phyloP scores from a whole-genome alignment of 768 basidiomycete genomes.

The Leccinum variicolor region DNA sequence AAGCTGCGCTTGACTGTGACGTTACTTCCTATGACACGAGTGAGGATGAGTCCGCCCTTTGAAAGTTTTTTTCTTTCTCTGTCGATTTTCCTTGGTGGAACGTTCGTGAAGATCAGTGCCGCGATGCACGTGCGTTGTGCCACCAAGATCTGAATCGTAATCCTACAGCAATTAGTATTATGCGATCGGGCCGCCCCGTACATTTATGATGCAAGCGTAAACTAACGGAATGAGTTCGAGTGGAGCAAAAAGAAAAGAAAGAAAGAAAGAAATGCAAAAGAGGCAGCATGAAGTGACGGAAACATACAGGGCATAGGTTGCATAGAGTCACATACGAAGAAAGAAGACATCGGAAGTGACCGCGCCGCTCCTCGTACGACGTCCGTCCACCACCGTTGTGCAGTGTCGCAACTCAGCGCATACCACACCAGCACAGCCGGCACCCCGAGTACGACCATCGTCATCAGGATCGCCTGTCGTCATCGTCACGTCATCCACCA shows the following conservation, averaged over 20 bases:
- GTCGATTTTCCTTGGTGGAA: not conserved
- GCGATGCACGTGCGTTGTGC: not conserved
- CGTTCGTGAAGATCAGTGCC: not conserved
- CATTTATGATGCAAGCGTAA: not conserved
- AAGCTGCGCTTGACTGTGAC: too few species aligned
- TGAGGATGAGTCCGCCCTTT: too few species aligned
- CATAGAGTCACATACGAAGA: not conserved
- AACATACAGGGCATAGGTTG: conserved; percentile 2
- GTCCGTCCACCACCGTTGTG: conserved; percentile 13
- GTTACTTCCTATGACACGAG: too few species aligned
- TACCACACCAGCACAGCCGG: conserved; percentile 24
- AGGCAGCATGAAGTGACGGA: not conserved
- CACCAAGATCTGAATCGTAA: not conserved
- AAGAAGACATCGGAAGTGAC: not conserved
- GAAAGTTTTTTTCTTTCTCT: not conserved
- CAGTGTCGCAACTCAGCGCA: not conserved
- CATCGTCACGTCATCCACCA: not conserved
- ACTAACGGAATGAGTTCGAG: not conserved
- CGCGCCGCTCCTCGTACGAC: not conserved
- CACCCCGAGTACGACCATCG: conserved; percentile 14
- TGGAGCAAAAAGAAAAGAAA: not conserved
- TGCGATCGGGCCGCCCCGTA: not conserved
- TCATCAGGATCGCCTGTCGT: conserved; percentile 18
- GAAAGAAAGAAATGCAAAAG: not conserved
- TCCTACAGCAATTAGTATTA: not conserved